Evolutionary conservation across 441 rosid species (phyloP), one percentile per base, ranked within the genome.

Genomic region (Erodium moschatum): DNA sequence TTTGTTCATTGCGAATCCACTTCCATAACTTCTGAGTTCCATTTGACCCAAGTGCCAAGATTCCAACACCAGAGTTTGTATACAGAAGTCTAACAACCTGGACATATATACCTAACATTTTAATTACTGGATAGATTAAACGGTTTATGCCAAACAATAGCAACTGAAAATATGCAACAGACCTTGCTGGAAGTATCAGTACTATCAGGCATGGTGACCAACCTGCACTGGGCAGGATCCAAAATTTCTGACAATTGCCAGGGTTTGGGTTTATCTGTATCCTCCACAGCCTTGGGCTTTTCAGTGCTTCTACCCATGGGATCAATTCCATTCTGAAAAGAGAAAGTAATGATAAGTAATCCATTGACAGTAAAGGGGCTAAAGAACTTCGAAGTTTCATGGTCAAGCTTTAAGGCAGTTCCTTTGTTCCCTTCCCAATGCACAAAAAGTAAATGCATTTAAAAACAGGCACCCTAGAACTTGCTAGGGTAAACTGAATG

Each of bases 11-110:
- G 89, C 62, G 62, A 19, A 46, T 64, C 96, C 96, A 89, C 74
- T 87, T 89, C 96, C 96, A 89, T 64, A 89, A 87, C 85, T 86
- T 86, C 77, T 87, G 96, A 29, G 85, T 88, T 4, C 92, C 96
- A 83, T 89, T 89, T 68, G 96, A 86, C 48, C 87, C 84, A 73
- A 89, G 80, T 21, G 91, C 96, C 80, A 89, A 76, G 66, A 89
- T 78, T 44, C 88, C 84, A 58, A 73, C 70, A 54, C 92, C 96
- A 58, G 92, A 82, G 76, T 89, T 87, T 69, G 93, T 86, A 72
- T 86, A 89, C 52, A 89, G 85, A 69, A 89, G 80, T 70, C 93
- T 86, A 29, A 85, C 71, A 72, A 87, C 88, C 96, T 91, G 87
- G 62, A 80, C 27, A 44, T 3, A 44, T 9, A 56, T 56, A 18